Base-by-base conservation (phyloP, 441 rosid species). In the Jatropha podagrica region DNA sequence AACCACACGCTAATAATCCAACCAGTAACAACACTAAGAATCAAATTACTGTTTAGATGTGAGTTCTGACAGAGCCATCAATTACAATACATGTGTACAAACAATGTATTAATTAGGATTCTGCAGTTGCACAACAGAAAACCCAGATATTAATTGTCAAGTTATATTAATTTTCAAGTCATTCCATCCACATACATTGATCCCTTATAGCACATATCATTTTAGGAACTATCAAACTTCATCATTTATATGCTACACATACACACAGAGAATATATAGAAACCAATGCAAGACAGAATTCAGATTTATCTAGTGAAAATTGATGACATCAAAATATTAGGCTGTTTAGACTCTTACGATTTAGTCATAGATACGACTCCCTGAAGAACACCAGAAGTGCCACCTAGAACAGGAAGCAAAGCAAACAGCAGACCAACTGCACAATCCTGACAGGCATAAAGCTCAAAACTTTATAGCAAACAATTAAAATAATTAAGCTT, bases 391-490 rank as follows among this genome's bases (percentile, higher is more conserved):
- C 99, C 97, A 78, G 94, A 93, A 75, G 90, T 86, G 65, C 99
- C 99, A 77, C 98, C 96, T 76, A 95, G 97, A 82, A 95, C 91
- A 44, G 97, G 98, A 75, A 95, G 99, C 83, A 95, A 87, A 86
- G 99, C 99, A 87, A 93, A 95, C 73, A 95, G 86, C 90, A 95
- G 86, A 69, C 99, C 99, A 73, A 93, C 99, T 59, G 97, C 97
- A 88, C 98, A 95, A 75, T 95, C 99, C 99, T 95, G 88, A 66
- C 18, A 80, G 73, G 65, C 71, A 86, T 42, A 65, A 76, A 76
- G 78, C 68, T 73, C 55, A 87, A 73, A 81, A 75, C 69, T 75
- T 77, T 77, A 72, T 42, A 44, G 49, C n/a, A 71, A 44, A 18
- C 66, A 70, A 40, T 72, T 60, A 14, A 27, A 20, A 23, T 15